A percentile compares a stretch with the other conserved stretches of the same genome.
These are phyloP conservation scores for Helotiales sp. DNA, from an alignment of 2,329 filamentous ascomycete species.

Conservation along the genomic window DNA sequence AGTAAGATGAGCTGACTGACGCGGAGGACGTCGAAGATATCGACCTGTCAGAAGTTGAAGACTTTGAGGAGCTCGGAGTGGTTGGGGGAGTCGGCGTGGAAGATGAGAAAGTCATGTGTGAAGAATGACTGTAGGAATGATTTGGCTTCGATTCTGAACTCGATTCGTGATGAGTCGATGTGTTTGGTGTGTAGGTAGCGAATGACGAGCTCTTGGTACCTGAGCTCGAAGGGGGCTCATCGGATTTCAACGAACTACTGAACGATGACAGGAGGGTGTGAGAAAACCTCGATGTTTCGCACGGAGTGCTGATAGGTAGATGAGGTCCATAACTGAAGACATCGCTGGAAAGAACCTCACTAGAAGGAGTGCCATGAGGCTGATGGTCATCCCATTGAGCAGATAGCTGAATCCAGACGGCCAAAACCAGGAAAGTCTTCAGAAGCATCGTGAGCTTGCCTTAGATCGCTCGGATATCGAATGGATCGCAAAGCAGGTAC, in stretches of 20 bases:
- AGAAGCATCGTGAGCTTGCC: background rate
- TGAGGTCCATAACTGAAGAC: background rate
- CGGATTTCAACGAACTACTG: background rate
- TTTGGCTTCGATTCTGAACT: background rate
- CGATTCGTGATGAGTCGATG: background rate
- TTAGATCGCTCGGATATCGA: background rate
- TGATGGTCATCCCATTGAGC: conserved; percentile 10
- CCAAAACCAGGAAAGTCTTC: conserved; percentile 48
- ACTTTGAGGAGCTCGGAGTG: background rate
- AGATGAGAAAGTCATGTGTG: background rate
- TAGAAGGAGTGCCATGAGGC: background rate
- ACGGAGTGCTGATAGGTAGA: background rate
- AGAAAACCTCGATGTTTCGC: background rate
- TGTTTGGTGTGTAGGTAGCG: background rate
- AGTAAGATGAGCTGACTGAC: background rate
- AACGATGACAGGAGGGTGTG: background rate
- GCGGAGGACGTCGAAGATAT: background rate
- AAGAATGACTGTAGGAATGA: background rate
- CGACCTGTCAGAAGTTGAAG: background rate
- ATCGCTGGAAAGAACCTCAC: background rate
- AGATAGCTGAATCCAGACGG: conserved; percentile 15
- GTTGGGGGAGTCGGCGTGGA: background rate
- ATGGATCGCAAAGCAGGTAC: background rate
- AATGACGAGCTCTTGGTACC: background rate
- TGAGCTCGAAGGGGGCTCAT: background rate